These are phyloP conservation scores for Penicillium sclerotiorum DNA, from an alignment of 2,329 filamentous ascomycete genomes.

Conservation along the genomic window DNA sequence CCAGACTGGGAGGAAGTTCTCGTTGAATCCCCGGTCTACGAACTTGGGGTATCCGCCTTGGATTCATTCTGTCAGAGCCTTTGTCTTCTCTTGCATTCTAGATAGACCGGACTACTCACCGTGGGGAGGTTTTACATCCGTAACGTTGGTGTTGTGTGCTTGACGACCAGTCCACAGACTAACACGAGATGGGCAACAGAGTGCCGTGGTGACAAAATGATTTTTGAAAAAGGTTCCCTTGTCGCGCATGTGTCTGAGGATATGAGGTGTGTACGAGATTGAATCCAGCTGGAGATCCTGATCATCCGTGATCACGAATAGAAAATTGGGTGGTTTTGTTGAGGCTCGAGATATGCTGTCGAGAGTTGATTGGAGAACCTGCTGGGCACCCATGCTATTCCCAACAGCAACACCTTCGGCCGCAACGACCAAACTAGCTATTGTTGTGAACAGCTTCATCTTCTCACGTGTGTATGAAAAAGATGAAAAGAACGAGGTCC, in stretches of 20 bases:
- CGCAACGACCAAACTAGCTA: slow-evolving; percentile 19
- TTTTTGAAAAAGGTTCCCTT: slow-evolving; percentile 62
- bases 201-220: slow-evolving; percentile 67
- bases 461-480: not conserved
- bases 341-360: slow-evolving; percentile 1
- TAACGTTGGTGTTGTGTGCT: slow-evolving; percentile 73
- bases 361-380: slow-evolving; percentile 8
- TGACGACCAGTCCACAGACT: slow-evolving; percentile 67
- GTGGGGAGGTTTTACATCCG: slow-evolving; percentile 58
- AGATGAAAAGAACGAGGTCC: not conserved
- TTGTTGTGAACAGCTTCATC: slow-evolving; percentile 24
- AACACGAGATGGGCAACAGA: slow-evolving; percentile 70
- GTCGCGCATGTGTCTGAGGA: slow-evolving; percentile 59
- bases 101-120: slow-evolving; percentile 34
- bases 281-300: slow-evolving; percentile 67
- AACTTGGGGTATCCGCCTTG: slow-evolving; percentile 54
- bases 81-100: not conserved
- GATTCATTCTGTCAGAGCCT: not conserved
- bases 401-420: slow-evolving; percentile 12
- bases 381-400: slow-evolving; percentile 6
- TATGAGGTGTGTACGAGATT: slow-evolving; percentile 61
- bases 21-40: slow-evolving; percentile 53
- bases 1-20: slow-evolving; percentile 56
- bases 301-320: slow-evolving; percentile 70
- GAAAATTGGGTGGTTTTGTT: slow-evolving; percentile 54